Base-by-base conservation (phyloP, 1,284 basidiomycete species). In the Ceratobasidium sp. region DNA sequence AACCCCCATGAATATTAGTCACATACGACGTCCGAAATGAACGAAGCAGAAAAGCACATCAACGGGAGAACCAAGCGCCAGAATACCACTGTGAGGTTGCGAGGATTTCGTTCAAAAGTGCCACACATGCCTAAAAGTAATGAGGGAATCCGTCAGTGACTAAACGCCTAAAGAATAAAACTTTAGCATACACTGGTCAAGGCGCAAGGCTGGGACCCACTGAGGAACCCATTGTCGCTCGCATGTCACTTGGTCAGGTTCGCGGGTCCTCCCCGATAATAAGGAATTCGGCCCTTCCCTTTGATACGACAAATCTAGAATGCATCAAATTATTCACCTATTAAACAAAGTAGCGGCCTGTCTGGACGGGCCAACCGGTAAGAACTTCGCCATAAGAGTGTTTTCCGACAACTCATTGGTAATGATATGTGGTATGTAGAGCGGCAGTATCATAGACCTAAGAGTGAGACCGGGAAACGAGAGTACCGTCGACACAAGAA, bases 51-150 rank as follows among this genome's bases (percentile, higher is more conserved):
- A 19, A 17, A 31, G 27, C 67, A 7, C 22, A 71, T 54, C 54
- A 71, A n/a, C 15, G 54, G 67, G 51, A 71, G 59, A 22, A 71
- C 67, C 67, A 60, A 59, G 41, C 67, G 54, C 67, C 67, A 71
- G 24, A 71, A 71, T 48, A 41, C 67, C 1, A 41, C 54, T 11
- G 54, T 36, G 22, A 71, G 48, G n/a, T 71, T 29, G 2, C 54
- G 67, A 22, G 41, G 67, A 33, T 71, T 57, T 24, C 53, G 31
- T 22, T 17, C 22, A 27, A 47, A 50, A 31, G 67, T 60, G 17
- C 59, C 67, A 22, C 47, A 57, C 41, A 71, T 60, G 24, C 53
- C 54, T 15, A 60, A 33, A 24, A 50, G 15, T 24, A 54, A 57
- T 3, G 29, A 17, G 15, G 29, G 8, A 29, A 71, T 36, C 67